These are phyloP conservation scores for Collybiopsis confluens DNA, from an alignment of 768 basidiomycete genomes.

Conservation along the genomic window DNA sequence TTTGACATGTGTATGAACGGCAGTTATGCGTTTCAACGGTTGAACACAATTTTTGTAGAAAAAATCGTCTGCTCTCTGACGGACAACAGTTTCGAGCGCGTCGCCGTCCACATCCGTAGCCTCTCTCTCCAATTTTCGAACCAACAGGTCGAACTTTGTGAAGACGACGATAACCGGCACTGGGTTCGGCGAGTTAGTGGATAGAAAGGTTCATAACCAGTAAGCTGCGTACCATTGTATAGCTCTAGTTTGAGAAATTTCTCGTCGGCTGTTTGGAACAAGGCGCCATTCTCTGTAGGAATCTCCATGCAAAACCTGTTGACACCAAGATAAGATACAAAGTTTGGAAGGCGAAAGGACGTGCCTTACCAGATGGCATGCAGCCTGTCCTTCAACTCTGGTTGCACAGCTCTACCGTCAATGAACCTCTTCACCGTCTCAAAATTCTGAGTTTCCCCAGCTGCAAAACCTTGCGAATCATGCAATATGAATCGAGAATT, in stretches of 20 bases:
- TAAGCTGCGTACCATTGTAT: conserved; percentile 11
- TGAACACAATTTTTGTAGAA: not conserved
- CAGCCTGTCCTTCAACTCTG: conserved; percentile 13
- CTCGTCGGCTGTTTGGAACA: conserved; percentile 23
- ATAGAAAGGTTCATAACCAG: not conserved
- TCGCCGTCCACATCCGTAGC: conserved; percentile 6
- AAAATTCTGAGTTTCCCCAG: conserved; percentile 20
- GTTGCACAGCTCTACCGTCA: conserved; percentile 6
- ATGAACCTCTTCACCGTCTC: conserved; percentile 21
- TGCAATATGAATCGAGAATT: conserved; percentile 26
- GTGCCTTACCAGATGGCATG: conserved; percentile 24
- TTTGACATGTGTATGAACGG: not conserved
- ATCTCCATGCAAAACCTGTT: conserved; percentile 26
- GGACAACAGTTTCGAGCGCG: not conserved
- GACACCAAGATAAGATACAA: not conserved
- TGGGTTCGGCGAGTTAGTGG: conserved; percentile 2
- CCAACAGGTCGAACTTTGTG: conserved; percentile 28
- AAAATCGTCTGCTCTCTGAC: conserved; percentile 3
- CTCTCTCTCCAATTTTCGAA: conserved; percentile 7
- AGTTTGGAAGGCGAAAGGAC: not conserved
- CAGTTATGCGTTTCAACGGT: not conserved
- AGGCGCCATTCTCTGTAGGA: conserved; percentile 19
- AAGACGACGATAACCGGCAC: conserved; percentile 29
- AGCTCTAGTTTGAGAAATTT: conserved; percentile 19
- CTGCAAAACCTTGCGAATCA: conserved; percentile 26